Evolutionary conservation across 2,329 filamentous ascomycete species (phyloP).

Genomic region (Sclerotinia sclerotiorum): DNA sequence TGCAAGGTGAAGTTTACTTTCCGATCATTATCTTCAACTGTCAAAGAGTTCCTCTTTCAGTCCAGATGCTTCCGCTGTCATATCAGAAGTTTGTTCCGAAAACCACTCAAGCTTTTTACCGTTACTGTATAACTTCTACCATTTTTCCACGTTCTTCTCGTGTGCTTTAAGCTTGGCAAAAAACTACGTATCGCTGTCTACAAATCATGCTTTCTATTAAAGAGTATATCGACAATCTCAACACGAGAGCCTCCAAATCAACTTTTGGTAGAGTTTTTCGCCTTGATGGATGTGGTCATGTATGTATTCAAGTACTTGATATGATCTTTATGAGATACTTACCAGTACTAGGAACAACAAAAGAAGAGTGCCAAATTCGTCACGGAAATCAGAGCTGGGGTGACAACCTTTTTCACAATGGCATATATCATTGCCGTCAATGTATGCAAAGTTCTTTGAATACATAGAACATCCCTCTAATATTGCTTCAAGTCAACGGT

Average conservation of each 20-base stretch:
- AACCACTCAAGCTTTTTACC: constrained; percentile 9
- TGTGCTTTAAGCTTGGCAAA: constrained; percentile 18
- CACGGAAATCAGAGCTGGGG: constrained; percentile 73
- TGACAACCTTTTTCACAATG: constrained; percentile 81
- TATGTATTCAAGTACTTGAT: constrained; percentile 43
- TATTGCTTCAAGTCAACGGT: constrained; percentile 60
- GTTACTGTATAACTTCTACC: constrained; percentile 29
- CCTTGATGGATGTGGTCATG: constrained; percentile 67
- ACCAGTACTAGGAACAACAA: constrained; percentile 56
- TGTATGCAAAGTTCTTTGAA: constrained; percentile 42
- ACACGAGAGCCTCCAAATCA: constrained; percentile 45
- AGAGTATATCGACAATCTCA: constrained; percentile 34
- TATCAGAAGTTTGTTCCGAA: constrained; percentile 19
- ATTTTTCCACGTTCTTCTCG: constrained; percentile 31
- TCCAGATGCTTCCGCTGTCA: constrained; percentile 23
- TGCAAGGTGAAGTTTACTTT: constrained; percentile 16
- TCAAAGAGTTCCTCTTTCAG: constrained; percentile 6
- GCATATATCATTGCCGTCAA: constrained; percentile 81
- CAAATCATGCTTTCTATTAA: constrained; percentile 21
- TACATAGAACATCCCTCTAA: background rate
- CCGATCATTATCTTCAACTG: constrained; percentile 20
- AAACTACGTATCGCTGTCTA: background rate
- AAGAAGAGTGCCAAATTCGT: constrained; percentile 70
- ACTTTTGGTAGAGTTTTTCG: constrained; percentile 62
- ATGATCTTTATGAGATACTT: background rate